Evolutionary conservation across 768 basidiomycete species (phyloP).

Genomic region (Saitozyma sp.): DNA sequence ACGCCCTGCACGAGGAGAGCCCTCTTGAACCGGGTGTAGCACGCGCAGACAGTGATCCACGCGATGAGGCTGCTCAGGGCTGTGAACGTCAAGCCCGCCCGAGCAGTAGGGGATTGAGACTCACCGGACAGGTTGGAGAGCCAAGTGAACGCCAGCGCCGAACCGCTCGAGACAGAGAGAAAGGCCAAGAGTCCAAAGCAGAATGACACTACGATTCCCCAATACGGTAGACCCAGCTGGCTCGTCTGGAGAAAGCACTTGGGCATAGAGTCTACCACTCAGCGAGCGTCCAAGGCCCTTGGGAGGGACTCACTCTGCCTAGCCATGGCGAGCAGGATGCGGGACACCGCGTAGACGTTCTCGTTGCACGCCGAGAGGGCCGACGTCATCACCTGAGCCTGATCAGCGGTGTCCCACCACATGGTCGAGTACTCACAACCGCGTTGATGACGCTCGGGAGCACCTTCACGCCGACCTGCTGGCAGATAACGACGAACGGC

Average conservation of each 20-base stretch:
- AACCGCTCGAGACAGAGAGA: constrained; percentile 37
- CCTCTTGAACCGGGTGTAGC: constrained; percentile 80
- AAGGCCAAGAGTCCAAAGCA: background rate
- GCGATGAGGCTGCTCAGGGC: constrained; percentile 59
- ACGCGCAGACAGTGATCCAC: constrained; percentile 74
- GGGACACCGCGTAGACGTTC: constrained; percentile 21
- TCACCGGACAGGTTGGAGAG: constrained; percentile 7
- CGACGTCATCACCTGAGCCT: constrained; percentile 32
- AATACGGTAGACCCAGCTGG: constrained; percentile 10
- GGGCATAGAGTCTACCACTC: constrained; percentile 2
- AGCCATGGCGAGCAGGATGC: constrained; percentile 26
- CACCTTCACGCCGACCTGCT: constrained; percentile 46
- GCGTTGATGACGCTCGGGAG: constrained; percentile 50
- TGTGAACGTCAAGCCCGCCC: constrained; percentile 65
- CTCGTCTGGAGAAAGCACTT: constrained; percentile 10
- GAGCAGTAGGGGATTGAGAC: constrained; percentile 61
- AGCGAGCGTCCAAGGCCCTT: background rate
- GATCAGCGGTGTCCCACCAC: too few species aligned
- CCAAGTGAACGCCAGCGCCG: constrained; percentile 12
- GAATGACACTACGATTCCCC: constrained; percentile 5
- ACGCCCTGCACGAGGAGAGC: constrained; percentile 79
- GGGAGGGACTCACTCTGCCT: background rate
- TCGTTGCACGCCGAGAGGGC: constrained; percentile 31
- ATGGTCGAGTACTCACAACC: constrained; percentile 2
- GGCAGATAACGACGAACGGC: constrained; percentile 52